phyloP scores from a whole-genome alignment of 2,329 filamentous ascomycete species.

The Xylaria sp. region DNA sequence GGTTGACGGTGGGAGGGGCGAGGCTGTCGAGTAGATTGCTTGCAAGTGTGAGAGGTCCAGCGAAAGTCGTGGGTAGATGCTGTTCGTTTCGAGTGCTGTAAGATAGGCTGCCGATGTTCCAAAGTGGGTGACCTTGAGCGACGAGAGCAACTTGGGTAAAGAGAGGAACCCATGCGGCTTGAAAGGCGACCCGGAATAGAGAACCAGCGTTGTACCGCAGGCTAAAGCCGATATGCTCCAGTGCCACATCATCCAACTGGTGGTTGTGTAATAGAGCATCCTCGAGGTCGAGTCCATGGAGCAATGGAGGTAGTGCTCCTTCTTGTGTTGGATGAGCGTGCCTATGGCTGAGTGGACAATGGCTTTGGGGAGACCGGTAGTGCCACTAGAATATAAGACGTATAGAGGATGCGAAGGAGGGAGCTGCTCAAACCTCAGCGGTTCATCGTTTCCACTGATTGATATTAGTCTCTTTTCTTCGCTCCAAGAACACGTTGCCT shows the following conservation, averaged over 20 bases:
- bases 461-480: conserved; percentile 23
- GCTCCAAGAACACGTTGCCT: no score
- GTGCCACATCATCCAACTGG: conserved; percentile 99
- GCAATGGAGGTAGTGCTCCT: conserved; percentile 88
- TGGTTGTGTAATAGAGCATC: conserved; percentile 92
- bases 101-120: conserved; percentile 95
- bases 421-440: conserved; percentile 73
- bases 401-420: conserved; percentile 87
- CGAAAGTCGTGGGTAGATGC: conserved; percentile 58
- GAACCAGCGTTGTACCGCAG: conserved; percentile 77
- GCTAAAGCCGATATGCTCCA: conserved; percentile 90
- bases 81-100: conserved; percentile 82
- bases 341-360: conserved; percentile 92
- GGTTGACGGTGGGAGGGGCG: conserved; percentile 87
- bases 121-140: conserved; percentile 85
- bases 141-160: conserved; percentile 79
- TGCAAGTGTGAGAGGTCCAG: conserved; percentile 67
- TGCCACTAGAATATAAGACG: conserved; percentile 91
- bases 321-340: conserved; percentile 94
- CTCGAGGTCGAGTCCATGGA: conserved; percentile 73
- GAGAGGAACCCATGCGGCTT: conserved; percentile 76
- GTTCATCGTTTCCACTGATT: conserved; percentile 41
- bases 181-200: conserved; percentile 95
- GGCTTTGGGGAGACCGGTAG: conserved; percentile 84
- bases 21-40: conserved; percentile 93